These are phyloP conservation scores for Onygena corvina DNA, from an alignment of 2,329 filamentous ascomycete genomes.

Conservation along the genomic window DNA sequence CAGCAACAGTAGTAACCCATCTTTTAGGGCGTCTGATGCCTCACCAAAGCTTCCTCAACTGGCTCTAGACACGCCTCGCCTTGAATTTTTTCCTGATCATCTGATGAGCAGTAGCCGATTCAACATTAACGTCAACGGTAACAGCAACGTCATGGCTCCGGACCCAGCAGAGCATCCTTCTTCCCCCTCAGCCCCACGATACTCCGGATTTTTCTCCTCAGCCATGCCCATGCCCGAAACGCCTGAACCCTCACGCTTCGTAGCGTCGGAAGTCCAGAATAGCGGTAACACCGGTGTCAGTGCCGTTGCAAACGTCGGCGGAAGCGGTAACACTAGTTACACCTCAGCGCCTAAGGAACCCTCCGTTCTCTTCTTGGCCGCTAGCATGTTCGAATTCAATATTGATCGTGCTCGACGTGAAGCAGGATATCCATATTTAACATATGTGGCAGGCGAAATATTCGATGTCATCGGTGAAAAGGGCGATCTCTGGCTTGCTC, in stretches of 20 bases:
- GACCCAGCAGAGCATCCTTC: slow-evolving; percentile 21
- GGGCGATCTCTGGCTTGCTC: slow-evolving; percentile 92
- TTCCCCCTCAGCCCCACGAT: slow-evolving; percentile 40
- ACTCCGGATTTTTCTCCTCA: slow-evolving; percentile 72
- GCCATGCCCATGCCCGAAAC: slow-evolving; percentile 69
- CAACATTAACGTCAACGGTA: slow-evolving; percentile 7
- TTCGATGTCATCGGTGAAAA: slow-evolving; percentile 92
- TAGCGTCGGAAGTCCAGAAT: slow-evolving; percentile 11
- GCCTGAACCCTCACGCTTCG: slow-evolving; percentile 21
- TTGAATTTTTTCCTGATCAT: slow-evolving; percentile 29
- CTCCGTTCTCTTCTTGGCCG: slow-evolving; percentile 70
- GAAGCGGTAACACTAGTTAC: slow-evolving; percentile 11
- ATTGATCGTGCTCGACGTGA: slow-evolving; percentile 86
- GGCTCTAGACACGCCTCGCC: slow-evolving; percentile 36
- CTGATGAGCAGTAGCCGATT: slow-evolving; percentile 14
- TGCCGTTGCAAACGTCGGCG: neutral
- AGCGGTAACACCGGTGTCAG: slow-evolving; percentile 16
- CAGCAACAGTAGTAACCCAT: slow-evolving; percentile 11
- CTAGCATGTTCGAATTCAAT: slow-evolving; percentile 92
- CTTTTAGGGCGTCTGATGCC: slow-evolving; percentile 15
- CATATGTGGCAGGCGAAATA: slow-evolving; percentile 89
- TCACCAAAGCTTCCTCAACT: slow-evolving; percentile 33
- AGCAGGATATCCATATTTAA: slow-evolving; percentile 89
- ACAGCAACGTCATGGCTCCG: slow-evolving; percentile 15
- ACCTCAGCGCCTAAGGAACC: slow-evolving; percentile 36